Base-by-base conservation (phyloP, 73 alveolate species). In the Breviolum minutum region DNA sequence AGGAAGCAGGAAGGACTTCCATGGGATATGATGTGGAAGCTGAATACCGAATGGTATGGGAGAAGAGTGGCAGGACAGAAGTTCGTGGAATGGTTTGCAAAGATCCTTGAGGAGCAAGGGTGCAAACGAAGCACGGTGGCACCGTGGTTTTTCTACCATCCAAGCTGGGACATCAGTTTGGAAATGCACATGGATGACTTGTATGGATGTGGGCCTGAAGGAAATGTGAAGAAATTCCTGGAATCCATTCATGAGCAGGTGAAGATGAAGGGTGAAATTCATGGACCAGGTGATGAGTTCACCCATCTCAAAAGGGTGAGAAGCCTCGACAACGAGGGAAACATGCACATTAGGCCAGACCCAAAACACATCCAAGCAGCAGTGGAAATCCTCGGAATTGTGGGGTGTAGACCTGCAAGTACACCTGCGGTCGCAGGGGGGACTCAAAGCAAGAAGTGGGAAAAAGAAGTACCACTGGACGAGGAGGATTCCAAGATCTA, bases 131-230 rank as follows among this genome's bases (percentile, higher is more conserved):
- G n/a, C 11, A 14, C 24, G 60, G n/a, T 85, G 61, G 94, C 94
- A 48, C 93, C 94, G 7, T 61, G 94, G 94, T 60, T 85, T 54
- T 85, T 85, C 79, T 54, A 61, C 24, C 74, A 85, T n/a, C 76
- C 79, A 13, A 12, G 76, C 14, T 29, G 20, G n/a, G 94, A 61
- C 94, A 85, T 62, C 54, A 22, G 32, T 77, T 22, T 54, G 76
- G 79, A 85, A 26, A 60, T 85, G 62, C 94, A 85, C 77, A 85
- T 85, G 94, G 94, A 85, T 64, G 94, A 85, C n/a, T 13, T 85
- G 62, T 63, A 85, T 61, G 94, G 94, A 24, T n/a, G 77, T 0
- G 94, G 94, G 14, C 94, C 94, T 0, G 63, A 62, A 85, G 27
- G 63, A 29, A 61, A 40, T 7, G 62, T 63, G 7, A 2, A 8